A percentile compares a stretch with the other conserved stretches of the same genome.
Conservation (phyloP, 2,329 filamentous ascomycete species). For the Fusarium veterinarium region DNA sequence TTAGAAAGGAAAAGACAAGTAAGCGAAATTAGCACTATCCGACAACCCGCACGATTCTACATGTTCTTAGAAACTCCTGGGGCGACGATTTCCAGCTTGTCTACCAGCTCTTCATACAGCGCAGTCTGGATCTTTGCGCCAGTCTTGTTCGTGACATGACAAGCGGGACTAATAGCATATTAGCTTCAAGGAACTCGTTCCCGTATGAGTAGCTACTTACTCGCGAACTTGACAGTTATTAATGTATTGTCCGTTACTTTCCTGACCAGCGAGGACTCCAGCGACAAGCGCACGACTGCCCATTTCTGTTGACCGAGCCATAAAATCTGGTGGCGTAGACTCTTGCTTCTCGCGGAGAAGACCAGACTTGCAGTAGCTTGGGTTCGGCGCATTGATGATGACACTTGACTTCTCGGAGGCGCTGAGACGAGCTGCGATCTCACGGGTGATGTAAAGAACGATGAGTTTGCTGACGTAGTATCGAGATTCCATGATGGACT, state of each 20-base stretch:
- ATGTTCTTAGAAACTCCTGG: slow-evolving; percentile 16
- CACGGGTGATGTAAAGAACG: slow-evolving; percentile 47
- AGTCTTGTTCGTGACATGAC: slow-evolving; percentile 48
- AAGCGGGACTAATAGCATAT: slow-evolving; percentile 29
- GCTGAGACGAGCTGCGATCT: slow-evolving; percentile 39
- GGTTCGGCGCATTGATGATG: slow-evolving; percentile 55
- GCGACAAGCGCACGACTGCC: slow-evolving; percentile 52
- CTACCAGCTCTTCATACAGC: slow-evolving; percentile 50
- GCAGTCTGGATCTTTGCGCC: slow-evolving; percentile 46
- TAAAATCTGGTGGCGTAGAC: slow-evolving; percentile 18
- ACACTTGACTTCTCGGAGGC: slow-evolving; percentile 15
- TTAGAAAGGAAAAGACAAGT: fast-evolving
- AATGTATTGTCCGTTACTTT: slow-evolving; percentile 51
- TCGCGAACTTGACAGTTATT: slow-evolving; percentile 47
- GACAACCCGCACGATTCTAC: fast-evolving
- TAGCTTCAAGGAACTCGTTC: not conserved
- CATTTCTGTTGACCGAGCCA: slow-evolving; percentile 59
- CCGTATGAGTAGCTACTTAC: slow-evolving; percentile 11
- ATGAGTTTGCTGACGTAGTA: slow-evolving; percentile 51
- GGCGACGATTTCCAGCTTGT: slow-evolving; percentile 45
- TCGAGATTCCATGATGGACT: slow-evolving; percentile 43
- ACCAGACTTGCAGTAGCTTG: slow-evolving; percentile 55
- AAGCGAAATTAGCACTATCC: fast-evolving
- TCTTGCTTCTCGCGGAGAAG: slow-evolving; percentile 34
- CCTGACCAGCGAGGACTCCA: slow-evolving; percentile 45